These are phyloP conservation scores for Gracilaria caudata DNA, from an alignment of 23 red algal species.

Conservation along the genomic window DNA sequence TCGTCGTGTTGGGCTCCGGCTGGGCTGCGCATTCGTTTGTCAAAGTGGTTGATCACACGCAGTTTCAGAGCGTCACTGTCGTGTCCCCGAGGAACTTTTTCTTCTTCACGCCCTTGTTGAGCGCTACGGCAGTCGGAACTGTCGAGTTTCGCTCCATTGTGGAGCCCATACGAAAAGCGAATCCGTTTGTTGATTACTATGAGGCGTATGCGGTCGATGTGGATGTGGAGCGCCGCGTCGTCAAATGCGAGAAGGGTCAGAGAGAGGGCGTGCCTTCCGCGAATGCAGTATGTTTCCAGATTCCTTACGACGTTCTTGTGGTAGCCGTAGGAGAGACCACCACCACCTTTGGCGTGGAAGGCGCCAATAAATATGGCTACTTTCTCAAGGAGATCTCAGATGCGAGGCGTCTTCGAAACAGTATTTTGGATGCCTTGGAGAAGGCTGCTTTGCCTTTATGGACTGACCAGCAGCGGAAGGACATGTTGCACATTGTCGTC, in stretches of 20 bases:
- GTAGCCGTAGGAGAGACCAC: conserved; percentile 80
- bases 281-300: conserved; percentile 53
- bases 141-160: conserved; percentile 91
- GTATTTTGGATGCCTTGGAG: conserved; percentile 81
- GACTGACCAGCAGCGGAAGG: conserved; percentile 65
- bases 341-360: conserved; percentile 89
- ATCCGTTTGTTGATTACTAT: conserved; percentile 84
- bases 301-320: conserved; percentile 85
- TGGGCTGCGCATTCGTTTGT: conserved; percentile 92
- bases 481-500: conserved; percentile 86
- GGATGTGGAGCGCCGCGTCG: conserved; percentile 30
- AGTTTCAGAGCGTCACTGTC: conserved; percentile 60
- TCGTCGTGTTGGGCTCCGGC: conserved; percentile 91
- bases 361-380: conserved; percentile 78
- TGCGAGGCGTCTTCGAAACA: conserved; percentile 75
- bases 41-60: conserved; percentile 77
- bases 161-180: conserved; percentile 84
- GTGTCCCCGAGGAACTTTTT: conserved; percentile 98
- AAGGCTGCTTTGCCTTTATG: conserved; percentile 80
- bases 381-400: conserved; percentile 96
- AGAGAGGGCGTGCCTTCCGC: neutral
- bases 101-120: conserved; percentile 91
- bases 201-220: conserved; percentile 71
- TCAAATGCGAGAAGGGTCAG: conserved; percentile 45
- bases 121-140: conserved; percentile 81